Evolutionary conservation across 805 yeast species (phyloP), one percentile per base, ranked within the genome.

Genomic region (Myxozyma vanderwaltii): DNA sequence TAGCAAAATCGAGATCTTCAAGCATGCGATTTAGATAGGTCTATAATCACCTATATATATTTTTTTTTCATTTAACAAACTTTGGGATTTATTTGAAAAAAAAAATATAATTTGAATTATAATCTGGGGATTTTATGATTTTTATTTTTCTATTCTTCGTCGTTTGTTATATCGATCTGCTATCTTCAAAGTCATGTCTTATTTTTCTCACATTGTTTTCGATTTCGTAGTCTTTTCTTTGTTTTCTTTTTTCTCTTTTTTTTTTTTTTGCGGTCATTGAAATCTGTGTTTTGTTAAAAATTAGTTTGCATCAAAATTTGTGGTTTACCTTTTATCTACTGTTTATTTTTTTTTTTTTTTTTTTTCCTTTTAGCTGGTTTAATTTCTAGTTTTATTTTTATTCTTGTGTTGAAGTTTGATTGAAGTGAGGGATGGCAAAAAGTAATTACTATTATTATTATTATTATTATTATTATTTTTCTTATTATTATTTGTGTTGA

Each of bases 21-120:
- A 35, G 33, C 41, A 53, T 52, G 52, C 56, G 64, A 15, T 44
- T 58, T 29, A 52, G 63, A 49, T 56, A 59, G 57, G 47, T 38
- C 36, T 10, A 17, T 38, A 8, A 5, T 38, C 6, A 15, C 6
- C 6, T 13, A 17, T 8, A 33, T 23, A 7, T 48, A 21, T 33
- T 35, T 33, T 36, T 29, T 33, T 48, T 31, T 29, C 41, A 21
- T 12, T 31, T 12, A 21, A 7, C 10, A 10, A 17, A 24, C 29
- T 13, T 13, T 23, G 7, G 8, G 15, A 6, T 21, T 23, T 44
- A 8, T 23, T n/a, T n/a, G n/a, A n/a, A n/a, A n/a, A n/a, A n/a
- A n/a, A n/a, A n/a, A n/a, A n/a, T n/a, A n/a, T n/a, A n/a, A n/a
- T n/a, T n/a, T n/a, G n/a, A n/a, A n/a, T n/a, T n/a, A n/a, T n/a